Percentiles rank a stretch among this genome's conserved stretches.
Evolutionary conservation across 139 green algal species (phyloP).

Genomic region (Closterium sp.): DNA sequence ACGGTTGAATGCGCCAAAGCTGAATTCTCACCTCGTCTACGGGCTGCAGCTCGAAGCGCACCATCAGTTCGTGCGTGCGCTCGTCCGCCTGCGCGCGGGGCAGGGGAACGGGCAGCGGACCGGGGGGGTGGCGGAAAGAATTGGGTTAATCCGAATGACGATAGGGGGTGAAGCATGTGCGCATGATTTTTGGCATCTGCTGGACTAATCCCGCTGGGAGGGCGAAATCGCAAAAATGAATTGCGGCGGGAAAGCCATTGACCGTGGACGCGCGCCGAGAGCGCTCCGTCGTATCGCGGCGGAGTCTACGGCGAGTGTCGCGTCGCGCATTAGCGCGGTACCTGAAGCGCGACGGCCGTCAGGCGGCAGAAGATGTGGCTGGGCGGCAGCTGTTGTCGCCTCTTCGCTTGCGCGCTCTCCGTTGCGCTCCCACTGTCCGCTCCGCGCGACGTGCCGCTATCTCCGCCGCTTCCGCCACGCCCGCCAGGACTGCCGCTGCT

Average conservation of each 20-base stretch:
- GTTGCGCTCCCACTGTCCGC: no score
- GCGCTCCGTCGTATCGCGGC: no score
- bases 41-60: neutral
- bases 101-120: neutral
- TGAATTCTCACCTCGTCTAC: neutral
- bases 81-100: neutral
- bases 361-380: neutral
- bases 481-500: neutral
- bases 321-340: neutral
- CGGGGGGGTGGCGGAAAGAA: neutral
- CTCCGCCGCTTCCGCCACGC: no score
- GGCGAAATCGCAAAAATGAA: no score
- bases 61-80: neutral
- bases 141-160: neutral
- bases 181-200: neutral
- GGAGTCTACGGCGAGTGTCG: neutral
- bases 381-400: neutral
- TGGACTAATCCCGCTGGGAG: neutral
- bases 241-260: no score
- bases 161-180: neutral
- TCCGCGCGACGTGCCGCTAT: no score
- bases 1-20: no score
- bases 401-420: neutral
- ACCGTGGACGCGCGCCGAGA: no score
- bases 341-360: neutral